Base-by-base conservation (phyloP, 176 grass and related monocot species). In the Ensete glaucum region DNA sequence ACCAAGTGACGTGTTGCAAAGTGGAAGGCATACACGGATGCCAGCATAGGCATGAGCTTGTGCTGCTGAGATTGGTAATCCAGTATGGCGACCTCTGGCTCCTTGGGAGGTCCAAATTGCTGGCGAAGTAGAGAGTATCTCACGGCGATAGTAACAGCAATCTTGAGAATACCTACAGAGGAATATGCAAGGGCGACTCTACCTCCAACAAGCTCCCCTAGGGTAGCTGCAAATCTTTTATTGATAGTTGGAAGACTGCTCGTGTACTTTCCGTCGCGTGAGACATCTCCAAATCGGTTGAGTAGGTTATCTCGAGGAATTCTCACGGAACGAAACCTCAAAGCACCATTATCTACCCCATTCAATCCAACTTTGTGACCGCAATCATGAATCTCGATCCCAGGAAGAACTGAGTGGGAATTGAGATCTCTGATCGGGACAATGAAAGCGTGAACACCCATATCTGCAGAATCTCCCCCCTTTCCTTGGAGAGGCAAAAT, bases 31-130 rank as follows among this genome's bases (percentile, higher is more conserved):
- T 99, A 99, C 0, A 88, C 73, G 20, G 90, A 99, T 76, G 95
- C 95, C 22, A 99, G 53, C 95, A 98, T 91, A 43, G 95, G 95
- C 95, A 99, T 99, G 72, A 99, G 56, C 75, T 90, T 90, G 66
- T 99, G 86, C 71, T 99, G 95, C 79, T 99, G 95, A 57, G 95
- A 94, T 74, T 94, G 95, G 69, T 99, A 99, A 75, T 99, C 95
- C 77, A 99, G 53, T 59, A 99, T 88, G 51, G 84, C 89, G 75
- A 99, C 89, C 80, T 99, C 95, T 5, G 95, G 90, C 27, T 94
- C 76, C 73, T 82, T 91, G 24, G 95, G 88, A 24, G 95, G 95
- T 63, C 95, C 95, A 64, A 99, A 99, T 76, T 98, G 95, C 8
- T 99, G 95, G 55, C 95, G 95, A 11, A 99, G 85, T 11, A 98